Conservation (phyloP, 371 early-diverging fungal species). For the Syncephalastrum sp. region DNA sequence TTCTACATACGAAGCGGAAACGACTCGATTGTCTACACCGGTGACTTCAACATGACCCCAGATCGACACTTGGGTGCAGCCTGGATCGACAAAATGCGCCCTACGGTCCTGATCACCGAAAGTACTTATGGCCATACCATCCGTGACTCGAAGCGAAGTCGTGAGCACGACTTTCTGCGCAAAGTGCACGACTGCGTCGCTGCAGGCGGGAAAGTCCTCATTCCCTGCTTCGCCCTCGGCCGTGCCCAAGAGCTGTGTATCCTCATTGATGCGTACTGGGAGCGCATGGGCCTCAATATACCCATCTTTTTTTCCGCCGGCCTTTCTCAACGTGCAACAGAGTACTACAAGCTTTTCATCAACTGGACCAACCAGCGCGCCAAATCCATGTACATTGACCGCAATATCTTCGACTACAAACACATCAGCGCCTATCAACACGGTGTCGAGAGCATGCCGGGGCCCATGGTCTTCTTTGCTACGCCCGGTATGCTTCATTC, state of each 20-base stretch:
- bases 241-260: conserved; percentile 97
- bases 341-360: conserved; percentile 91
- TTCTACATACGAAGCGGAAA: conserved; percentile 81
- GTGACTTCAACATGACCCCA: conserved; percentile 98
- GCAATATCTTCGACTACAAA: conserved; percentile 95
- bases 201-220: conserved; percentile 91
- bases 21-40: conserved; percentile 93
- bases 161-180: conserved; percentile 91
- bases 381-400: conserved; percentile 78
- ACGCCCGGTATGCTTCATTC: conserved; percentile 94
- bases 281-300: conserved; percentile 82
- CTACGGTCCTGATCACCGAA: conserved; percentile 94
- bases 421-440: conserved; percentile 68
- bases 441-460: conserved; percentile 55
- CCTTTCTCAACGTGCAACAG: conserved; percentile 91
- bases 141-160: conserved; percentile 88
- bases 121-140: conserved; percentile 96
- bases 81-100: conserved; percentile 88
- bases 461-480: conserved; percentile 95
- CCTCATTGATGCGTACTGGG: conserved; percentile 94
- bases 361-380: conserved; percentile 96
- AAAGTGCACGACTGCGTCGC: conserved; percentile 87
- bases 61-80: conserved; percentile 95
- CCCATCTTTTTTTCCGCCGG: conserved; percentile 95
- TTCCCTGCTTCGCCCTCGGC: conserved; percentile 96